phyloP scores from a whole-genome alignment of 1,284 basidiomycete species.

The Ceratobasidium sp. region DNA sequence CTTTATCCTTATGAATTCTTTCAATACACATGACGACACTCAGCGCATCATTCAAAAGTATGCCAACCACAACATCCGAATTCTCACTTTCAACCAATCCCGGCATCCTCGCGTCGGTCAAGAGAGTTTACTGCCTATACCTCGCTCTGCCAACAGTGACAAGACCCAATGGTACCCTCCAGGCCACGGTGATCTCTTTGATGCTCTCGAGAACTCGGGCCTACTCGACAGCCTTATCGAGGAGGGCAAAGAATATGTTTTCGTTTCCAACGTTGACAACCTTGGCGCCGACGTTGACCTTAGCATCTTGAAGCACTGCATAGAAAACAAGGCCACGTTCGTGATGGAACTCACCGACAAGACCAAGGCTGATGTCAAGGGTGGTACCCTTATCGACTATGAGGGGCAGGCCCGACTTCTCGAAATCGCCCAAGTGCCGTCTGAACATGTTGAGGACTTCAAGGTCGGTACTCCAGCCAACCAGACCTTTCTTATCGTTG shows the following conservation, averaged over 20 bases:
- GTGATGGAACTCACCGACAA: constrained; percentile 99
- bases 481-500: no score
- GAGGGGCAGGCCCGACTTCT: constrained; percentile 93
- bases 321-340: constrained; percentile 87
- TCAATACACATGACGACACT: constrained; percentile 99
- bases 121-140: constrained; percentile 91
- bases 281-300: constrained; percentile 95
- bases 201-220: constrained; percentile 92
- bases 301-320: constrained; percentile 88
- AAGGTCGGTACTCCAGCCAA: constrained; percentile 68
- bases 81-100: constrained; percentile 89
- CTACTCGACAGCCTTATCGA: constrained; percentile 93
- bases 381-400: constrained; percentile 98
- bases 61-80: constrained; percentile 89
- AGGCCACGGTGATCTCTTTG: constrained; percentile 98
- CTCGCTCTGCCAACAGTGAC: constrained; percentile 85
- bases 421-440: constrained; percentile 98
- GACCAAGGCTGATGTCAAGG: constrained; percentile 99
- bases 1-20: constrained; percentile 99
- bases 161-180: constrained; percentile 94
- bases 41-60: constrained; percentile 99
- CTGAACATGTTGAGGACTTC: constrained; percentile 98
- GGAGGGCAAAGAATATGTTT: constrained; percentile 98
- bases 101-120: constrained; percentile 97
- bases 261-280: constrained; percentile 99